phyloP scores from a whole-genome alignment of 768 basidiomycete species.

The Hemileccinum rubropunctum region DNA sequence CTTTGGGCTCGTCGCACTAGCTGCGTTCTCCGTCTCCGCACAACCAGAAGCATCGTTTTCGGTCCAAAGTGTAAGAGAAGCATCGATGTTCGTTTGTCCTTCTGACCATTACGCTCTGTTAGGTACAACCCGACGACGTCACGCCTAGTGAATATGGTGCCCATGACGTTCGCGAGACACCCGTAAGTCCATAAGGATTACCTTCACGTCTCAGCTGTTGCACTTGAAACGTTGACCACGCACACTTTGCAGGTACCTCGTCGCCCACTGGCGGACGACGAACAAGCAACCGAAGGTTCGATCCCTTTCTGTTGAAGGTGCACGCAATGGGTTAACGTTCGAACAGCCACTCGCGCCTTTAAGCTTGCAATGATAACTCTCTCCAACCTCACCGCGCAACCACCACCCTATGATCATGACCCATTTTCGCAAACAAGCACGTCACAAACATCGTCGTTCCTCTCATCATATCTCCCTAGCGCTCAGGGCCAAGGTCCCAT shows the following conservation, averaged over 20 bases:
- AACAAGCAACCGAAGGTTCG: slow-evolving; percentile 54
- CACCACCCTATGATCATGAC: slow-evolving; percentile 55
- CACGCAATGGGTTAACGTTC: slow-evolving; percentile 1
- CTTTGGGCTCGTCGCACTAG: slow-evolving; percentile 54
- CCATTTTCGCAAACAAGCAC: slow-evolving; percentile 37
- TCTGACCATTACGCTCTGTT: background rate
- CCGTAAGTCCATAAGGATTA: slow-evolving; percentile 17
- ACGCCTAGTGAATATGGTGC: slow-evolving; percentile 3
- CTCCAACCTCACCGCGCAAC: slow-evolving; percentile 58
- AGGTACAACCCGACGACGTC: slow-evolving; percentile 17
- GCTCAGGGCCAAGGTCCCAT: slow-evolving; percentile 77
- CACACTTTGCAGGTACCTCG: slow-evolving; percentile 12
- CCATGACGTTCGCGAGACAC: slow-evolving; percentile 10
- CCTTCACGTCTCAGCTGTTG: background rate
- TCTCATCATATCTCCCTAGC: slow-evolving; percentile 67
- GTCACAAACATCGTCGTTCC: slow-evolving; percentile 45
- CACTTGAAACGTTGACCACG: background rate
- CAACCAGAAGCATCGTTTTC: slow-evolving; percentile 24
- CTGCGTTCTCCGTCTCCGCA: slow-evolving; percentile 44
- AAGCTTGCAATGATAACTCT: slow-evolving; percentile 71
- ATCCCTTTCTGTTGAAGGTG: background rate
- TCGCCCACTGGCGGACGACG: slow-evolving; percentile 25
- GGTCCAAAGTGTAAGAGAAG: slow-evolving; percentile 16
- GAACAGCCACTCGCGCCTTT: slow-evolving; percentile 67
- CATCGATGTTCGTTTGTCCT: background rate